phyloP scores from a whole-genome alignment of 2,329 filamentous ascomycete species.

The Fusarium euwallaceae region DNA sequence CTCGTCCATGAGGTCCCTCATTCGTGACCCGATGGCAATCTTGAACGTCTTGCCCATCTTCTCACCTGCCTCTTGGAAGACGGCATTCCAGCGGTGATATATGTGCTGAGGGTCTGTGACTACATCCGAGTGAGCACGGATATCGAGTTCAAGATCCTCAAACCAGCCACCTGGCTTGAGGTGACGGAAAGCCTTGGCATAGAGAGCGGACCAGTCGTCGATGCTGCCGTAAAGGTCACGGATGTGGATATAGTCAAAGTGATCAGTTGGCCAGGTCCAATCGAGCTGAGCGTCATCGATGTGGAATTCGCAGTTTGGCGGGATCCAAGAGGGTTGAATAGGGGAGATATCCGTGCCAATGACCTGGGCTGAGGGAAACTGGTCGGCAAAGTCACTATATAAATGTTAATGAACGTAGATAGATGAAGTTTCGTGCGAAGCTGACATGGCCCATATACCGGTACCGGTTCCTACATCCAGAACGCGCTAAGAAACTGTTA shows the following conservation, averaged over 20 bases:
- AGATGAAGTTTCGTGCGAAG: neutral
- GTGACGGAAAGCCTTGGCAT: slow-evolving; percentile 14
- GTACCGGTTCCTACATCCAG: neutral
- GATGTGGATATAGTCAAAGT: slow-evolving; percentile 34
- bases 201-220: slow-evolving; percentile 25
- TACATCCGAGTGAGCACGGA: slow-evolving; percentile 26
- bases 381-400: slow-evolving; percentile 25
- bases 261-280: slow-evolving; percentile 27
- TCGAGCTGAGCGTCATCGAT: neutral
- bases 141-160: slow-evolving; percentile 28
- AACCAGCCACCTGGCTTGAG: slow-evolving; percentile 31
- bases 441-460: neutral
- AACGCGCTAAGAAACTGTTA: neutral
- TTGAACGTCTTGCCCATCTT: slow-evolving; percentile 33
- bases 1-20: slow-evolving; percentile 25
- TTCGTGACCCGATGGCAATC: slow-evolving; percentile 31
- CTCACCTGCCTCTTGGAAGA: slow-evolving; percentile 31
- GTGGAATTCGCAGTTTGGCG: neutral
- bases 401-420: neutral
- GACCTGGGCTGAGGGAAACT: slow-evolving; percentile 28
- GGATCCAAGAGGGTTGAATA: neutral
- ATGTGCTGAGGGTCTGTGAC: slow-evolving; percentile 28
- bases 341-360: slow-evolving; percentile 23
- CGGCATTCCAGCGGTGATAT: slow-evolving; percentile 24
- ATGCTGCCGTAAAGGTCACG: slow-evolving; percentile 32